Percentiles rank a stretch among this genome's conserved stretches.
phyloP scores from a whole-genome alignment of 768 basidiomycete species.

The Leucocoprinus sp. region DNA sequence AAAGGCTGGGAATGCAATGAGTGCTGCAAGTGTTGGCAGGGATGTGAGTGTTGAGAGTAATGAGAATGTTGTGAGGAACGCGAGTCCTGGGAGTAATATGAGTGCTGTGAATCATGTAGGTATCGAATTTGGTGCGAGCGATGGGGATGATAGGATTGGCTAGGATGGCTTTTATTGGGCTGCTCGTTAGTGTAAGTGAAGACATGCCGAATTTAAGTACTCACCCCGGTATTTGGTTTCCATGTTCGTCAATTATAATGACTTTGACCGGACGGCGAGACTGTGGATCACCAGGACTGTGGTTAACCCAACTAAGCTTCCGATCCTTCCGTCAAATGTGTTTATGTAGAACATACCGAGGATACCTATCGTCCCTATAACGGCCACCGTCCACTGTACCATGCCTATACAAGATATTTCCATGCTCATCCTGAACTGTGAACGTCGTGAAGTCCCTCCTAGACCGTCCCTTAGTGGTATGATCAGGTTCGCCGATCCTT shows the following conservation, averaged over 20 bases:
- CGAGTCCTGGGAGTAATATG: constrained; percentile 1
- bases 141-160: constrained; percentile 8
- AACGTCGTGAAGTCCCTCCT: constrained; percentile 29
- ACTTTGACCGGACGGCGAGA: constrained; percentile 12
- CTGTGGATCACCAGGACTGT: neutral
- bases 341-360: constrained; percentile 4
- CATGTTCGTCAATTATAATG: constrained; percentile 15
- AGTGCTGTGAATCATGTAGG: constrained; percentile 4
- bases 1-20: constrained; percentile 2
- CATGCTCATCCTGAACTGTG: constrained; percentile 52
- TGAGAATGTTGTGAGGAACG: constrained; percentile 5
- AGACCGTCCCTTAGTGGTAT: neutral
- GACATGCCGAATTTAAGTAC: neutral
- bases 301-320: neutral
- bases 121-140: constrained; percentile 1
- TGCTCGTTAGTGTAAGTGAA: neutral
- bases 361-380: neutral
- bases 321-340: neutral
- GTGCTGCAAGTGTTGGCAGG: constrained; percentile 1
- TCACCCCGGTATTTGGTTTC: constrained; percentile 16
- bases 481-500: constrained; percentile 7
- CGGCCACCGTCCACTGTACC: neutral
- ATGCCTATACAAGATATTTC: constrained; percentile 42
- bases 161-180: constrained; percentile 8
- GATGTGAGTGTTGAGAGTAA: constrained; percentile 1